These are phyloP conservation scores for Marvania coccoides DNA, from an alignment of 139 green algal species.

Conservation along the genomic window DNA sequence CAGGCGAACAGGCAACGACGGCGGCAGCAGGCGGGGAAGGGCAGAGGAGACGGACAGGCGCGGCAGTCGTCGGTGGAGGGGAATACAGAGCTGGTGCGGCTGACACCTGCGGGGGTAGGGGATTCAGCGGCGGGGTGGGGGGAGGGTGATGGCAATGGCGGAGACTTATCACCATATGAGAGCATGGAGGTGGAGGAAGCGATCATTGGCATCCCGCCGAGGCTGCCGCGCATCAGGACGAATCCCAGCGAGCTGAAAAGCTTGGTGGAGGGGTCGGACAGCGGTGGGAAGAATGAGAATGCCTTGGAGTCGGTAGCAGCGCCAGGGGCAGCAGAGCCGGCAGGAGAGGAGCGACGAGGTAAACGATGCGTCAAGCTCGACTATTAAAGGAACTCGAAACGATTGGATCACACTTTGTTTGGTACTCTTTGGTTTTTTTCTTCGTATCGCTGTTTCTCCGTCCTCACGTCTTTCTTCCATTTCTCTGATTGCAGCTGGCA, in stretches of 20 bases:
- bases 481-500: too few relatives aligned
- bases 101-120: not conserved
- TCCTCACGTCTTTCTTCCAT: too few relatives aligned
- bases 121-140: not conserved
- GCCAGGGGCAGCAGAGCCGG: not conserved
- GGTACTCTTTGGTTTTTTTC: too few relatives aligned
- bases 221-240: conserved; percentile 8
- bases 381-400: not conserved
- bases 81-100: not conserved
- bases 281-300: not conserved
- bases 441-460: too few relatives aligned
- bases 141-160: not conserved
- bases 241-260: not conserved
- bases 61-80: not conserved
- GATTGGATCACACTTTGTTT: too few relatives aligned
- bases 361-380: conserved; percentile 1
- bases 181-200: not conserved
- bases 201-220: not conserved
- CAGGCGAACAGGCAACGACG: too few relatives aligned
- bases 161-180: not conserved
- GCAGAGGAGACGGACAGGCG: not conserved
- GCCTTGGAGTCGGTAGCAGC: not conserved
- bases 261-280: not conserved
- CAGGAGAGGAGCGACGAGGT: not conserved
- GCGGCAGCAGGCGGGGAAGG: not conserved